These are phyloP conservation scores for Vaccinium vitisidaea DNA, from an alignment of 148 eudicot species.

Conservation along the genomic window DNA sequence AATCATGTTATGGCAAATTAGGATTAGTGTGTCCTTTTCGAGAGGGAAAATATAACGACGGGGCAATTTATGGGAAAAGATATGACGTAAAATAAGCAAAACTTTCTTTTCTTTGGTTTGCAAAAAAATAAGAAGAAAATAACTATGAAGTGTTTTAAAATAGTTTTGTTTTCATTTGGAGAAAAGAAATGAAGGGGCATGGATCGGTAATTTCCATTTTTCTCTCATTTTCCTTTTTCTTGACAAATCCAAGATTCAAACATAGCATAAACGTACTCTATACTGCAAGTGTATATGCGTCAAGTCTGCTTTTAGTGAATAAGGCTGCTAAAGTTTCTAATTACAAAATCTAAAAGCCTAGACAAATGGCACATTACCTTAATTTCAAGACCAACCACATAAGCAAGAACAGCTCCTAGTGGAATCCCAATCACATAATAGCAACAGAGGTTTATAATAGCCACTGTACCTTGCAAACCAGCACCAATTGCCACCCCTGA, in stretches of 20 bases:
- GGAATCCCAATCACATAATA: constrained; percentile 58
- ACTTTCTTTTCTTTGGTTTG: neutral
- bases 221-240: neutral
- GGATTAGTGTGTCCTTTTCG: neutral
- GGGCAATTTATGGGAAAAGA: neutral
- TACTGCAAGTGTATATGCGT: neutral
- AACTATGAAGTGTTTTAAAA: neutral
- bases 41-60: no score
- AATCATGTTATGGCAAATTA: neutral
- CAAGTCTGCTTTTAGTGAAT: neutral
- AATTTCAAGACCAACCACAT: constrained; percentile 39
- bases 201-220: neutral
- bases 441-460: constrained; percentile 41
- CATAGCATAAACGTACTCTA: neutral
- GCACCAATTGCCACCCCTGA: constrained; percentile 56
- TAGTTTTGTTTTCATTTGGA: neutral
- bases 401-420: constrained; percentile 47
- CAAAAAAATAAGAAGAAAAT: neutral
- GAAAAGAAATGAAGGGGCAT: neutral
- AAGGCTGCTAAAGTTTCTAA: neutral
- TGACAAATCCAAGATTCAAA: neutral
- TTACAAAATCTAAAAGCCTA: neutral
- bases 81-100: neutral
- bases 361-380: constrained; percentile 27
- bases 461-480: constrained; percentile 51